Conservation (phyloP, 108 stramenopile genomes). For the Heterococcus sp. region DNA sequence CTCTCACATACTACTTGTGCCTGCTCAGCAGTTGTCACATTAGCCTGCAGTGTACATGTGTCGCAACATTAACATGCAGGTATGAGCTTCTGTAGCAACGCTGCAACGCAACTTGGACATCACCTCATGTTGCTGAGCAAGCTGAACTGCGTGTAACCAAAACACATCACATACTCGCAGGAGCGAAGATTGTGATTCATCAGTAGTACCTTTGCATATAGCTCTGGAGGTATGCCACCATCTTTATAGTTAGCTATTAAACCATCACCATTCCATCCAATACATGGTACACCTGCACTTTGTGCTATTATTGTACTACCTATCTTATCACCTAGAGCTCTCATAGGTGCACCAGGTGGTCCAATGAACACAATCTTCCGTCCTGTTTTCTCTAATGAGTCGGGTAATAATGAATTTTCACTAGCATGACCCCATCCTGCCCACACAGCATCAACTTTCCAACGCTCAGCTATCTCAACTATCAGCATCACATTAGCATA, state of each 20-base stretch:
- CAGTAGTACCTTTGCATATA: conserved; percentile 74
- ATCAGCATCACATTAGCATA: conserved; percentile 99
- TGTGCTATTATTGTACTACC: conserved; percentile 97
- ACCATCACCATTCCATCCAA: conserved; percentile 84
- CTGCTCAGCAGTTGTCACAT: too few species aligned
- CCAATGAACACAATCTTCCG: conserved; percentile 95
- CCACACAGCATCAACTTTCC: conserved; percentile 96
- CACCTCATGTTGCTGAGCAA: too few species aligned
- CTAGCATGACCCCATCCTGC: conserved; percentile 99
- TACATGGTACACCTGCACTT: conserved; percentile 80
- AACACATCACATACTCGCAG: not conserved
- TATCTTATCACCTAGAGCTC: conserved; percentile 99
- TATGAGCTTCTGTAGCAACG: too few species aligned
- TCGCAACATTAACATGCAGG: too few species aligned
- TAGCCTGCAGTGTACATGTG: too few species aligned
- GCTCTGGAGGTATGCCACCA: conserved; percentile 92
- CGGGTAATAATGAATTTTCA: conserved; percentile 94
- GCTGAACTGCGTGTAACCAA: not conserved
- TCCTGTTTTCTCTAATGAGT: conserved; percentile 62
- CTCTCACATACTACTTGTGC: too few species aligned
- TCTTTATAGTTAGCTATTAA: conserved; percentile 36
- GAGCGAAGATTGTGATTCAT: too few species aligned
- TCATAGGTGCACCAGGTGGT: conserved; percentile 92
- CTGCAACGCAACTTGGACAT: too few species aligned
- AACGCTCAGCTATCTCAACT: conserved; percentile 67